These are phyloP conservation scores for Ascosphaera aggregata DNA, from an alignment of 2,329 filamentous ascomycete species.

Conservation along the genomic window DNA sequence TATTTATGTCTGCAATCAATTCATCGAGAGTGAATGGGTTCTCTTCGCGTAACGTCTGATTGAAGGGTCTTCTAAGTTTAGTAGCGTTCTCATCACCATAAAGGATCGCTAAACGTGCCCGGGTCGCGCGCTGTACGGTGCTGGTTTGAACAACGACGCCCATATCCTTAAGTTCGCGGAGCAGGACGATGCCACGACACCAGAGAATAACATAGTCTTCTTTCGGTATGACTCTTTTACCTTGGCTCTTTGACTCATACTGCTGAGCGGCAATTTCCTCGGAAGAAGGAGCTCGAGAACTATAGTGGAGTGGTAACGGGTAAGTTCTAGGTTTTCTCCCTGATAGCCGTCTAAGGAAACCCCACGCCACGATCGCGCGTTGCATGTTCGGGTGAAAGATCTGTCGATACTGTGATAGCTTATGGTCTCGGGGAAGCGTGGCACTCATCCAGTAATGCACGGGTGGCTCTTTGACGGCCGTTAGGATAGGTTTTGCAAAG, in stretches of 20 bases:
- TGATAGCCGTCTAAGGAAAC: slow-evolving; percentile 23
- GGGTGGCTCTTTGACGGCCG: too few species aligned
- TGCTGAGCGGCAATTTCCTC: too few species aligned
- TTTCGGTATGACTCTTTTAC: too few species aligned
- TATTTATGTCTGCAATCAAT: slow-evolving; percentile 13
- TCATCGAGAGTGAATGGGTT: slow-evolving; percentile 14
- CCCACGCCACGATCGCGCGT: slow-evolving; percentile 26
- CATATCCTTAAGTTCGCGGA: slow-evolving; percentile 15
- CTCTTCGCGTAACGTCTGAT: slow-evolving; percentile 14
- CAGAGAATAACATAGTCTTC: slow-evolving; percentile 14
- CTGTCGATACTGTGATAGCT: too few species aligned
- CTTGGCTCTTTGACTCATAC: too few species aligned
- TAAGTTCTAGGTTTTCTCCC: too few species aligned
- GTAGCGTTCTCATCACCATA: slow-evolving; percentile 12
- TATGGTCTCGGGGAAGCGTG: too few species aligned
- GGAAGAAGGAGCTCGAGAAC: too few species aligned
- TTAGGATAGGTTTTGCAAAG: too few species aligned
- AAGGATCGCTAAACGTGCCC: slow-evolving; percentile 15
- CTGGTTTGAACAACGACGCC: slow-evolving; percentile 13
- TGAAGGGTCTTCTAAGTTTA: too few species aligned
- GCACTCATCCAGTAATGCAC: too few species aligned
- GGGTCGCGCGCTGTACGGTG: slow-evolving; percentile 13
- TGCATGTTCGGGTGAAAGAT: slow-evolving; percentile 23
- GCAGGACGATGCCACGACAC: slow-evolving; percentile 17
- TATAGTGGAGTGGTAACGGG: too few species aligned